phyloP scores from a whole-genome alignment of 2,329 filamentous ascomycete genomes.

The Cadophora sp. region DNA sequence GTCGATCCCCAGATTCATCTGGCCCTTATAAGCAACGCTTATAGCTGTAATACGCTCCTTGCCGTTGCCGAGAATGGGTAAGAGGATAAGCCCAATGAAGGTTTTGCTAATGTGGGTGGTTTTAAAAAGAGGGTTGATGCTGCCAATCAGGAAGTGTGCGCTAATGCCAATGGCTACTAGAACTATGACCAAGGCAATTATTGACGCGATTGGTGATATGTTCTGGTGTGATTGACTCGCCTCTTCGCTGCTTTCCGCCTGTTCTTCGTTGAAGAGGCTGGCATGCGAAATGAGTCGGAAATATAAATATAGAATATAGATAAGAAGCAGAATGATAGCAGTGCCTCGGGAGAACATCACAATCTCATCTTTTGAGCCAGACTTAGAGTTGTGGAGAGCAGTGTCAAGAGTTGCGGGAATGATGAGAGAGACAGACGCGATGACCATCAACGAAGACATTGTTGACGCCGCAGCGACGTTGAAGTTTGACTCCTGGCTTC shows the following conservation, averaged over 20 bases:
- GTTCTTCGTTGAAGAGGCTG: conserved; percentile 68
- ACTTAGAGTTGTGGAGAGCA: conserved; percentile 41
- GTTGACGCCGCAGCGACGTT: conserved; percentile 79
- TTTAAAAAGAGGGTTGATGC: conserved; percentile 74
- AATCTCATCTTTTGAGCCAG: not conserved
- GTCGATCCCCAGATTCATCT: conserved; percentile 76
- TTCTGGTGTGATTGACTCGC: not conserved
- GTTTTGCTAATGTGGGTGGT: conserved; percentile 75
- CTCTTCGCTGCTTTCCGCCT: not conserved
- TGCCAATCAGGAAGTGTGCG: conserved; percentile 78
- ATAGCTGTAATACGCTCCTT: conserved; percentile 82
- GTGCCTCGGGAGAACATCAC: conserved; percentile 62
- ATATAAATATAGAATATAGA: conserved; percentile 78
- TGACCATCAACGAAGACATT: conserved; percentile 73
- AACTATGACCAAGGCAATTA: conserved; percentile 1
- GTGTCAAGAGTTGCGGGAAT: conserved; percentile 70
- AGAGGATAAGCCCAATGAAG: conserved; percentile 79
- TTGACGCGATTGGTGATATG: not conserved
- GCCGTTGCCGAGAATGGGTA: conserved; percentile 80
- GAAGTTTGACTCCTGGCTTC: conserved; percentile 83
- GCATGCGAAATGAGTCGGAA: conserved; percentile 81
- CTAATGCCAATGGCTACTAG: conserved; percentile 41
- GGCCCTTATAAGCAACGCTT: conserved; percentile 77
- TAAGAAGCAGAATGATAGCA: conserved; percentile 73
- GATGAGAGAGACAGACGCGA: conserved; percentile 79